Percentiles rank a stretch among this genome's conserved stretches.
Conservation (phyloP, 2,329 filamentous ascomycete species). For the Cytospora piceae region DNA sequence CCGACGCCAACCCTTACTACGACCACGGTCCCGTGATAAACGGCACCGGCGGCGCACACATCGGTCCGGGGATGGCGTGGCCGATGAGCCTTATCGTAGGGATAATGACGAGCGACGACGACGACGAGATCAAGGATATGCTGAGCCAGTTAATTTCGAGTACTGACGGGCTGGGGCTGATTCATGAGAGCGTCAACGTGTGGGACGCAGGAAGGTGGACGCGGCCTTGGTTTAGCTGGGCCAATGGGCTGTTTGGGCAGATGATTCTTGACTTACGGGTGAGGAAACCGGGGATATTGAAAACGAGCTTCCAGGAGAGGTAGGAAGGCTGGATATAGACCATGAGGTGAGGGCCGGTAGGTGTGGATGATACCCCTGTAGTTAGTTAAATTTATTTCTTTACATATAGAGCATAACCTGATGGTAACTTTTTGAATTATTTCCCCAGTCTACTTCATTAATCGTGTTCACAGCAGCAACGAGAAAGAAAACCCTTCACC, state of each 20-base stretch:
- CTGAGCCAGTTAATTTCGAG: constrained; percentile 60
- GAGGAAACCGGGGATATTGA: constrained; percentile 69
- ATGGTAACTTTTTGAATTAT: not conserved
- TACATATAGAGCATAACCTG: not conserved
- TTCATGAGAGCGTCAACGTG: constrained; percentile 72
- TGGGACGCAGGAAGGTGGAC: constrained; percentile 61
- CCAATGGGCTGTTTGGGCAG: constrained; percentile 85
- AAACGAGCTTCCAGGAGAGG: constrained; percentile 45
- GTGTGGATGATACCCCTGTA: not conserved
- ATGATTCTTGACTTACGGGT: constrained; percentile 76
- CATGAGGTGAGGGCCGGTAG: not conserved
- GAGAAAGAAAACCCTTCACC: not conserved
- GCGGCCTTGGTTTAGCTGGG: constrained; percentile 71
- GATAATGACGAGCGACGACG: constrained; percentile 67
- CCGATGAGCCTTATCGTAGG: constrained; percentile 72
- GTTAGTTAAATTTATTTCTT: not conserved
- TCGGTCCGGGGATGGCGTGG: constrained; percentile 65
- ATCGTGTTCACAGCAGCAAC: not conserved
- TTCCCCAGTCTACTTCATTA: not conserved
- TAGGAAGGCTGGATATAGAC: not conserved
- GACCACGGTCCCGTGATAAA: constrained; percentile 29
- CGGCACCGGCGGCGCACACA: constrained; percentile 37
- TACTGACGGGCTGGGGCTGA: constrained; percentile 63
- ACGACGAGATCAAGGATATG: constrained; percentile 61
- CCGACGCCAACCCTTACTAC: constrained; percentile 65